Evolutionary conservation across 73 alveolate species (phyloP), one percentile per base, ranked within the genome.

Genomic region (Paramecium pentaurelia): DNA sequence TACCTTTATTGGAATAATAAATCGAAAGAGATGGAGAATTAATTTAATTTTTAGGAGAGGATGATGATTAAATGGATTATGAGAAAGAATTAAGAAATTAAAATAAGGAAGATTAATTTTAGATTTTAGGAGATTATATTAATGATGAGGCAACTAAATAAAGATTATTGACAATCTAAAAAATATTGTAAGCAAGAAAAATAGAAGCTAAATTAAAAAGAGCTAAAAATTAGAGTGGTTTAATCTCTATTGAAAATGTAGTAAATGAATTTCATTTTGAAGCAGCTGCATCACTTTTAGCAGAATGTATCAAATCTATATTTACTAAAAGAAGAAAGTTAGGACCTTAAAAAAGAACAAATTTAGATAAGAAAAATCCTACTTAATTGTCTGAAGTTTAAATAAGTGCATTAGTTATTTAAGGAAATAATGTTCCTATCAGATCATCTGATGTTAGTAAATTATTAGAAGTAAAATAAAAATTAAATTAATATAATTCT

Each of bases 1-100:
- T 97, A 14, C 99, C 99, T 3, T 28, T 97, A 64, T 93, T 95
- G 36, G 99, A 97, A 77, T 75, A 88, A 92, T 98, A 97, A 58
- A 95, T 97, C 0, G 89, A 95, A 36, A 90, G 89, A 59, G 88
- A 93, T 45, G 49, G 36, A 2, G 86, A 71, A 28, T 30, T 93
- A 64, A 38, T 40, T 18, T 59, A 84, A 30, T 32, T 92, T 38
- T 7, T 93, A 8, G 89, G 92, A 14, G 92, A 75, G 1, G 75
- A 71, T 32, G 73, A 87, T 20, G 58, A 42, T 30, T 44, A 20
- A 9, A 36, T 80, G 64, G 85, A 83, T 80, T 80, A 80, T 49
- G 64, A 80, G 3, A 80, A 49, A 47, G 91, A 80, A 7, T 80
- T 80, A 32, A 45, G 91, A 22, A 59, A 25, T 28, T 60, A 86